Evolutionary conservation across 331 rosid species (phyloP), one percentile per base, ranked within the genome.

Genomic region (Stylosanthes scabra): DNA sequence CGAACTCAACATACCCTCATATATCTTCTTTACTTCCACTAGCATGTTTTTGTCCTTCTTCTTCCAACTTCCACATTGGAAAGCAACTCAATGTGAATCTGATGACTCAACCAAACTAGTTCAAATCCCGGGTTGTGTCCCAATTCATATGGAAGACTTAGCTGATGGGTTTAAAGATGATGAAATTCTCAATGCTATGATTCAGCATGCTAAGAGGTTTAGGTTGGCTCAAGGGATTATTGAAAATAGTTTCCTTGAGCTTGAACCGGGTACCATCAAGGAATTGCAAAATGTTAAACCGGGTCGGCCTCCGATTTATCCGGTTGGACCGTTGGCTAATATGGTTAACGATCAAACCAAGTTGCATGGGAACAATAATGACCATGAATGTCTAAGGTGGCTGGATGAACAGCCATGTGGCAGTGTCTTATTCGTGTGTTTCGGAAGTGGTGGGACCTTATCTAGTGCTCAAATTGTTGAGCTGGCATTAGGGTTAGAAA

Each of bases 371-470:
- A 5, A 31, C 37, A 31, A 31, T 31, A 31, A 31, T 31, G 37
- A 46, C 4, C 5, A 58, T 9, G 82, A 63, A 80, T 85, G 88
- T 69, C 8, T 90, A 68, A 78, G 55, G 70, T 90, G 96, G 96
- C 39, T 90, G 29, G 89, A 90, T n/a, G 79, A 77, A n/a, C 93
- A 86, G 75, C 91, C 96, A 37, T 77, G 60, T 55, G 89, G 91
- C 28, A 86, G 91, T 1, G 93, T 90, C 0, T 10, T 90, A 7
- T 90, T 66, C 5, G 86, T 88, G 0, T 88, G 88, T 0, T 90
- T 88, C 2, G 96, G 96, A 0, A 90, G 96, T 13, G 96, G 93
- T 37, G 96, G 96, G 63, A 86, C 91, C 68, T 81, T 90, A 8
- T 52, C 88, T 0, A 73, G 34, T 3, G 72, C 75, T 13, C 96